Evolutionary conservation across 116 monocot genomes (phyloP), one percentile per base, ranked within the genome.

Genomic region (Phalaenopsis hybrid): DNA sequence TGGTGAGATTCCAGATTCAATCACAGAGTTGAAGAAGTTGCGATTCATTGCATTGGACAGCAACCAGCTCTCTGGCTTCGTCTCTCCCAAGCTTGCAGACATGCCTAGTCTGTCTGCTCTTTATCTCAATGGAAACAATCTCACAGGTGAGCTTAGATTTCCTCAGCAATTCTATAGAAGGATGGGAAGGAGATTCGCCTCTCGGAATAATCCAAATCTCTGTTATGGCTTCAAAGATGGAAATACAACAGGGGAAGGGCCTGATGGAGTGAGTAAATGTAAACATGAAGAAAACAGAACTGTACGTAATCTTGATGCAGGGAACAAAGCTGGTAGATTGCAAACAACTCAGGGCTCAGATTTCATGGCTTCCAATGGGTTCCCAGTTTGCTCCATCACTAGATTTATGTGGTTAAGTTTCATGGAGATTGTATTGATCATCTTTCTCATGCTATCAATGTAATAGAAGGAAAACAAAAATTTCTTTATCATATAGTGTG

Each of bases 1-100:
- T 45, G 85, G 85, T 31, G 73, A 78, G 57, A 81, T 85, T 81
- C 85, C 85, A n/a, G 65, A 78, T 11, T 85, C 85, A 4, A 85
- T 85, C 0, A 45, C 57, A 72, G 48, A 25, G n/a, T 57, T 85
- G 81, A 79, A 48, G 48, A 85, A 69, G 23, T 48, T 85, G 73
- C 79, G 85, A 73, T 81, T 81, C 33, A 58, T 85, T n/a, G 70
- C 81, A 28, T 41, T 85, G 59, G 59, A 74, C 55, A 70, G 73
- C 59, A 85, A 85, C 67, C 34, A 59, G 4, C 78, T 85, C 57
- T 58, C 72, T 31, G 85, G 85, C 31, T 73, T 43, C 31, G 44
- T 85, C 11, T 37, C 85, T 44, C 28, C 81, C 13, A 73, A 58
- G 33, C 57, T 85, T 34, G 85, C 81, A 78, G 31, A 41, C 33